These are phyloP conservation scores for Tilletiopsis washingtonensis DNA, from an alignment of 1,284 basidiomycete genomes.

Conservation along the genomic window DNA sequence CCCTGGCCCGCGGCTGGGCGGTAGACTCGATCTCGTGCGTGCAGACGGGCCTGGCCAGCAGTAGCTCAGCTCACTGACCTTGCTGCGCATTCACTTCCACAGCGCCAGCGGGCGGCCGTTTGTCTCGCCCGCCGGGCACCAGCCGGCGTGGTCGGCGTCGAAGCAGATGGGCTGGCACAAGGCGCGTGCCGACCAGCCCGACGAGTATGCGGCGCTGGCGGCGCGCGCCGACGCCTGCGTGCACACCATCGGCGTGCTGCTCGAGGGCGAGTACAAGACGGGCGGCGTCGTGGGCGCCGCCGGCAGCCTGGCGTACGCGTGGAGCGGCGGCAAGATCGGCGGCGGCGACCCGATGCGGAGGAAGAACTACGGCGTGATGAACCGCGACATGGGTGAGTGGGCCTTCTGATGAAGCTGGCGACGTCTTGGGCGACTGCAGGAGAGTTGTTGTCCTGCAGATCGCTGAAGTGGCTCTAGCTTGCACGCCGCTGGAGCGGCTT, in stretches of 20 bases:
- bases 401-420: too few species aligned
- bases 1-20: constrained; percentile 70
- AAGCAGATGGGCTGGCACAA: constrained; percentile 32
- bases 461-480: too few species aligned
- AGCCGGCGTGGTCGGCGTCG: constrained; percentile 68
- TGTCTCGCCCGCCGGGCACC: constrained; percentile 76
- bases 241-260: constrained; percentile 85
- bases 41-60: too few species aligned
- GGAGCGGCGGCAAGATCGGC: constrained; percentile 46
- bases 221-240: constrained; percentile 68
- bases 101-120: constrained; percentile 82
- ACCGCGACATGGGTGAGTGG: constrained; percentile 75
- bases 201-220: constrained; percentile 64
- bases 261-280: constrained; percentile 76
- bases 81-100: constrained; percentile 1
- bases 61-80: too few species aligned
- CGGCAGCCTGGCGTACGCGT: constrained; percentile 32
- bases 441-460: not conserved
- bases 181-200: constrained; percentile 61
- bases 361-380: constrained; percentile 67
- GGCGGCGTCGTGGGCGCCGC: constrained; percentile 47
- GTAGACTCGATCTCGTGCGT: constrained; percentile 50
- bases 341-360: constrained; percentile 44
- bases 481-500: too few species aligned
- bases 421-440: not conserved